phyloP scores from a whole-genome alignment of 768 basidiomycete species.

The Crepidotus variabilis region DNA sequence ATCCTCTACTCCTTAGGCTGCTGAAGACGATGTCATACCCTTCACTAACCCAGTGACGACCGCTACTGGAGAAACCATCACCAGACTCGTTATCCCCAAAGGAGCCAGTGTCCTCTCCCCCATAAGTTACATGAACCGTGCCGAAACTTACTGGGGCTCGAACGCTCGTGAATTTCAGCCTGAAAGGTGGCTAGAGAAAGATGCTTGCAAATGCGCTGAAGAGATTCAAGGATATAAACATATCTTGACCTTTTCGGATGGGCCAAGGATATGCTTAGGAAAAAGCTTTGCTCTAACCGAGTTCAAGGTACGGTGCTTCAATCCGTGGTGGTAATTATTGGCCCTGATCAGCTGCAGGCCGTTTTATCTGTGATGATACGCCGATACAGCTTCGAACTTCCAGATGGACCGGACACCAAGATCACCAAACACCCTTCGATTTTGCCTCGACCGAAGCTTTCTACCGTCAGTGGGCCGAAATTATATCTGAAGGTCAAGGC shows the following conservation, averaged over 20 bases:
- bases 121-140: constrained; percentile 43
- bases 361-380: constrained; percentile 42
- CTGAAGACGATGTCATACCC: constrained; percentile 55
- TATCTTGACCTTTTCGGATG: constrained; percentile 48
- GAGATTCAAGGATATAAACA: constrained; percentile 48
- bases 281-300: constrained; percentile 43
- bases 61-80: constrained; percentile 32
- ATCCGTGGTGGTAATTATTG: background rate
- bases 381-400: constrained; percentile 36
- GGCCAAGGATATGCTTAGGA: constrained; percentile 47
- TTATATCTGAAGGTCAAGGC: constrained; percentile 32
- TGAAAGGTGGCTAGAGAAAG: constrained; percentile 53
- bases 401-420: constrained; percentile 34
- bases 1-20: constrained; percentile 26
- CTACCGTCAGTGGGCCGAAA: constrained; percentile 27
- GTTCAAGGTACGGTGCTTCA: constrained; percentile 31
- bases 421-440: constrained; percentile 32
- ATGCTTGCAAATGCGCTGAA: constrained; percentile 25
- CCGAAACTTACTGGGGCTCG: constrained; percentile 56
- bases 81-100: constrained; percentile 40
- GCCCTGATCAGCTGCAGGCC: constrained; percentile 22
- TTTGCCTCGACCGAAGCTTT: constrained; percentile 36
- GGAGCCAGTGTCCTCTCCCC: constrained; percentile 42
- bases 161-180: constrained; percentile 58
- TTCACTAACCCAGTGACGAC: constrained; percentile 47